These are phyloP conservation scores for Serpula lacrymans DNA, from an alignment of 768 basidiomycete genomes.

Conservation along the genomic window DNA sequence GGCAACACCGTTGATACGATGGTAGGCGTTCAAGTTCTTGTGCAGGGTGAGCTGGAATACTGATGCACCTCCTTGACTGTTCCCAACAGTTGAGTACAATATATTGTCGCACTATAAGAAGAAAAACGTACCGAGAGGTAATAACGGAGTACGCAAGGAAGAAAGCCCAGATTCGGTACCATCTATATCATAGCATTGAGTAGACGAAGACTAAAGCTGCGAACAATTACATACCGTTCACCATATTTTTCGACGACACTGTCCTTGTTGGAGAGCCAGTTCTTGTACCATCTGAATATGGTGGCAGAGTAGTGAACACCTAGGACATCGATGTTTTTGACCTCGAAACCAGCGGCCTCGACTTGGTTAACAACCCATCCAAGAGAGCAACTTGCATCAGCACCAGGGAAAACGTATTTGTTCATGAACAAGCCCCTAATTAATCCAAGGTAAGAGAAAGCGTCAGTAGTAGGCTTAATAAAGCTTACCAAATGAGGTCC, in stretches of 20 bases:
- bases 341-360: slow-evolving; percentile 91
- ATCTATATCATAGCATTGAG: too few species aligned
- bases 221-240: slow-evolving; percentile 43
- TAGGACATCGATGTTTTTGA: slow-evolving; percentile 94
- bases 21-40: slow-evolving; percentile 97
- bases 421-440: slow-evolving; percentile 93
- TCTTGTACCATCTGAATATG: slow-evolving; percentile 90
- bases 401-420: slow-evolving; percentile 98
- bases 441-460: background rate
- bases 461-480: background rate
- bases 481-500: slow-evolving; percentile 83
- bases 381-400: slow-evolving; percentile 93
- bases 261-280: slow-evolving; percentile 94
- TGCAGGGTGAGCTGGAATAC: slow-evolving; percentile 98
- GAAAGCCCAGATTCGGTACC: slow-evolving; percentile 96
- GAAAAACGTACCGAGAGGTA: slow-evolving; percentile 54
- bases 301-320: slow-evolving; percentile 98
- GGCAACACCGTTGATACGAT: slow-evolving; percentile 80
- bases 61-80: slow-evolving; percentile 74
- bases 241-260: slow-evolving; percentile 88
- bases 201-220: background rate
- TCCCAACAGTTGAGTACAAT: slow-evolving; percentile 8
- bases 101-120: too few species aligned
- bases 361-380: slow-evolving; percentile 91
- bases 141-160: slow-evolving; percentile 96